Conservation (phyloP, 2,329 filamentous ascomycete species). For the Alternaria angustiovoidea region DNA sequence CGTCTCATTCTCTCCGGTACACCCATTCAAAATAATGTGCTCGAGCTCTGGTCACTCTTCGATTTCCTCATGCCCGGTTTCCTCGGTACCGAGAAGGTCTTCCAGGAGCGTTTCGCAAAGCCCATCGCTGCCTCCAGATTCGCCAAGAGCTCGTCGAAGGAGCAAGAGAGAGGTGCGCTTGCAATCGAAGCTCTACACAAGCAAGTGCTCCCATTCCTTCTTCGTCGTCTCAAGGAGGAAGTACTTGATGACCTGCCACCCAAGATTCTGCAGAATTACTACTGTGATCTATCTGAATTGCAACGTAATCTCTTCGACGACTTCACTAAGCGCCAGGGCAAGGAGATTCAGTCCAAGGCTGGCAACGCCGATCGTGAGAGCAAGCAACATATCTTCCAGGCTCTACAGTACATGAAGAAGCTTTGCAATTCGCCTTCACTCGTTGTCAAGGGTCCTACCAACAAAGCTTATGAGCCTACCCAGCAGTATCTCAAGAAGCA, state of each 20-base stretch:
- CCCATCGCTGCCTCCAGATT: slow-evolving; percentile 94
- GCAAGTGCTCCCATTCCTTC: slow-evolving; percentile 93
- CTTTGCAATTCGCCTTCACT: slow-evolving; percentile 96
- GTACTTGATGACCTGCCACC: slow-evolving; percentile 94
- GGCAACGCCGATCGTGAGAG: slow-evolving; percentile 83
- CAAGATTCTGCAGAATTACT: slow-evolving; percentile 99
- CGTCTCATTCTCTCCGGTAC: slow-evolving; percentile 95
- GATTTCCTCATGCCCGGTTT: slow-evolving; percentile 99
- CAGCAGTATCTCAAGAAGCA: slow-evolving; percentile 81
- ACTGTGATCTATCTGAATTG: slow-evolving; percentile 94
- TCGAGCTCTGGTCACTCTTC: slow-evolving; percentile 97
- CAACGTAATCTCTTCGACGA: slow-evolving; percentile 96
- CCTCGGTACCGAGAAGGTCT: slow-evolving; percentile 95
- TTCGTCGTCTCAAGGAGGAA: slow-evolving; percentile 96
- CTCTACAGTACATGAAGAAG: slow-evolving; percentile 98
- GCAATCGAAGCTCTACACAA: slow-evolving; percentile 99
- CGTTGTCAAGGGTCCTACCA: slow-evolving; percentile 87
- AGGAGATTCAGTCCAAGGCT: slow-evolving; percentile 84
- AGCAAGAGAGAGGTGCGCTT: slow-evolving; percentile 94
- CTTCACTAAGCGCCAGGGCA: slow-evolving; percentile 92
- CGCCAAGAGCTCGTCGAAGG: slow-evolving; percentile 96
- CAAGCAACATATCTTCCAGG: slow-evolving; percentile 99
- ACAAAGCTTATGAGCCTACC: slow-evolving; percentile 88
- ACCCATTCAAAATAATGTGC: slow-evolving; percentile 96
- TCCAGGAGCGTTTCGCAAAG: slow-evolving; percentile 92